phyloP scores from a whole-genome alignment of 768 basidiomycete genomes.

The Mycena floridula region DNA sequence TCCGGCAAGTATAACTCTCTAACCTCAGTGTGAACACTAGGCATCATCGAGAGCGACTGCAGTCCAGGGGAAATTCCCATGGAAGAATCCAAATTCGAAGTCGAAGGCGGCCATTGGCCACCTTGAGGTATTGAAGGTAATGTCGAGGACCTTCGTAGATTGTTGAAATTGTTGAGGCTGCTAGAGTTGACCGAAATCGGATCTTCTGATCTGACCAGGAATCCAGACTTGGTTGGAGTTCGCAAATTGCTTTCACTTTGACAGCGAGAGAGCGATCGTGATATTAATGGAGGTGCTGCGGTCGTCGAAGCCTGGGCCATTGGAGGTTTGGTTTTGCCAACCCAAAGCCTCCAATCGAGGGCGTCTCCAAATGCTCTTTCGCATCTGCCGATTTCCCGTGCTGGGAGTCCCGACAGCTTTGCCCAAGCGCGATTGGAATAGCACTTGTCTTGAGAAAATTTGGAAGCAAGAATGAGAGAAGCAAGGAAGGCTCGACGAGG shows the following conservation, averaged over 20 bases:
- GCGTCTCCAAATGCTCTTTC: conserved; percentile 85
- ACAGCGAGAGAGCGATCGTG: conserved; percentile 38
- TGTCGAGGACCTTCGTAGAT: conserved; percentile 35
- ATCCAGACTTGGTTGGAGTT: conserved; percentile 13
- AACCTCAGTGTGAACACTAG: not conserved
- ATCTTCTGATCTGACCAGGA: conserved; percentile 15
- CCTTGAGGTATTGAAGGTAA: conserved; percentile 27
- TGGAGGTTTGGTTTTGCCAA: conserved; percentile 56
- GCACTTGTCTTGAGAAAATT: conserved; percentile 89
- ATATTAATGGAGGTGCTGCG: conserved; percentile 11
- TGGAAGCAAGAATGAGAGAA: conserved; percentile 82
- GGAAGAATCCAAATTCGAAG: not conserved
- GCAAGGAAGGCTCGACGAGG: conserved; percentile 87
- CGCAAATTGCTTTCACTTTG: conserved; percentile 42
- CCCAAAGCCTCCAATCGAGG: conserved; percentile 90
- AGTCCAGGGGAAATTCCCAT: conserved; percentile 1
- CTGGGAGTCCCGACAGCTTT: conserved; percentile 82
- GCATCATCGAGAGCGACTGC: not conserved
- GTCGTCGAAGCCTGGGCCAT: conserved; percentile 19
- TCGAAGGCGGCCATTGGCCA: conserved; percentile 6
- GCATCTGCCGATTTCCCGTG: conserved; percentile 81
- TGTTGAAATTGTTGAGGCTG: conserved; percentile 5
- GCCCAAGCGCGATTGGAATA: conserved; percentile 95
- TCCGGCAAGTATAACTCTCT: not conserved
- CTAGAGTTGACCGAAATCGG: conserved; percentile 4